Evolutionary conservation across 805 yeast species (phyloP).

Genomic region (Ascoidea rubescens): DNA sequence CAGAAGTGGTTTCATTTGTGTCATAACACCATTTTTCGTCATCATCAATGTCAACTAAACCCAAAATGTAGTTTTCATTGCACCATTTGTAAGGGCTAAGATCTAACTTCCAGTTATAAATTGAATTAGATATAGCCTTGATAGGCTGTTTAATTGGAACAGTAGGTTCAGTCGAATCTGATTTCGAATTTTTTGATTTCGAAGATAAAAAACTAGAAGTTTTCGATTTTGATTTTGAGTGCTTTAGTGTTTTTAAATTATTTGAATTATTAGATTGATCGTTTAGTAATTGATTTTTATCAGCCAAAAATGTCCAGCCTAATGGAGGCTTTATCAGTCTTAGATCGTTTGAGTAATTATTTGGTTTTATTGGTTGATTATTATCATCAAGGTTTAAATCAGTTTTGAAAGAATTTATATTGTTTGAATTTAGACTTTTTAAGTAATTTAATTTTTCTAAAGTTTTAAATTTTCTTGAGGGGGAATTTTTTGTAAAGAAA

Average conservation of each 20-base stretch:
- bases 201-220: background rate
- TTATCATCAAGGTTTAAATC: background rate
- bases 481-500: slow-evolving; percentile 7
- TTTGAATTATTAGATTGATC: background rate
- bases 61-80: slow-evolving; percentile 28
- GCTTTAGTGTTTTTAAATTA: background rate
- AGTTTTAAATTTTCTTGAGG: slow-evolving; percentile 5
- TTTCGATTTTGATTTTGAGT: background rate
- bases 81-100: slow-evolving; percentile 56
- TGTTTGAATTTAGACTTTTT: slow-evolving; percentile 1
- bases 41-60: slow-evolving; percentile 45
- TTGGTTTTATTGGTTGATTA: background rate
- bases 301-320: slow-evolving; percentile 36
- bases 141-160: slow-evolving; percentile 13
- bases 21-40: slow-evolving; percentile 87
- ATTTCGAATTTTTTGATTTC: slow-evolving; percentile 5
- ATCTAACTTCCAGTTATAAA: slow-evolving; percentile 51
- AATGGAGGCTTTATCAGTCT: slow-evolving; percentile 39
- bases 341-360: slow-evolving; percentile 4
- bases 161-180: slow-evolving; percentile 6
- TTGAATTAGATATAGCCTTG: slow-evolving; percentile 8
- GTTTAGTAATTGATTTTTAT: background rate
- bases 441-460: slow-evolving; percentile 2
- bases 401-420: background rate
- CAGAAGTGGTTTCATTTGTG: slow-evolving; percentile 14